Conservation (phyloP, 129 eudicot species). For the Flaveria trinervia region DNA sequence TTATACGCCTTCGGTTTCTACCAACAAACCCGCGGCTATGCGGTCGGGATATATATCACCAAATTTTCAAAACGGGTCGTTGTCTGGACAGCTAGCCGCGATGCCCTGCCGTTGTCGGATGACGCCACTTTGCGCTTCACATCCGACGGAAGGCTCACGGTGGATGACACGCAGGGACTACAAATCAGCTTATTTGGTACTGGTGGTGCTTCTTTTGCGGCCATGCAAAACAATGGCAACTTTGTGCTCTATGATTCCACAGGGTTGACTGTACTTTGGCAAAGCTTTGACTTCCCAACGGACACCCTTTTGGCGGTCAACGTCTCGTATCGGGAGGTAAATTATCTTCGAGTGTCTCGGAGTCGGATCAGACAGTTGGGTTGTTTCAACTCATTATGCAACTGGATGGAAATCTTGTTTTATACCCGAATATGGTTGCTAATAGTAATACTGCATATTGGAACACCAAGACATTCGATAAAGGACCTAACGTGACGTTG, state of each 20-base stretch:
- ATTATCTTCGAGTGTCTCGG: conserved; percentile 33
- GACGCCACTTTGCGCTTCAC: conserved; percentile 37
- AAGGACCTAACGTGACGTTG: conserved; percentile 25
- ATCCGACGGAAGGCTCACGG: conserved; percentile 36
- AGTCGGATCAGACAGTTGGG: conserved; percentile 31
- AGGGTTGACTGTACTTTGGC: conserved; percentile 33
- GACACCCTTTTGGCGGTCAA: conserved; percentile 44
- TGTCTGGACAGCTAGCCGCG: conserved; percentile 50
- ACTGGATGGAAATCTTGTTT: conserved; percentile 49
- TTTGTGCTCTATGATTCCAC: conserved; percentile 30
- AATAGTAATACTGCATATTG: conserved; percentile 9
- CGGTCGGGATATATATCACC: conserved; percentile 41
- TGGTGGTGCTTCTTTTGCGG: conserved; percentile 30
- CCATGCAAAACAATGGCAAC: conserved; percentile 53
- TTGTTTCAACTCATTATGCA: conserved; percentile 48
- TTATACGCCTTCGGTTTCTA: conserved; percentile 57
- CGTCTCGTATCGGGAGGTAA: conserved; percentile 17
- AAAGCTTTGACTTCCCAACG: conserved; percentile 47
- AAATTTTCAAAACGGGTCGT: conserved; percentile 32
- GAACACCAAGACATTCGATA: not conserved
- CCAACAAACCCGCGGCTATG: conserved; percentile 34
- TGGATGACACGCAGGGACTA: conserved; percentile 19
- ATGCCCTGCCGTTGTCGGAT: conserved; percentile 27
- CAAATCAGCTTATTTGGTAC: conserved; percentile 11
- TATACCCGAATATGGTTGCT: conserved; percentile 29